A percentile compares a stretch with the other conserved stretches of the same genome.
Conservation (phyloP, 139 green algal species). For the Dunaliella primolecta region DNA sequence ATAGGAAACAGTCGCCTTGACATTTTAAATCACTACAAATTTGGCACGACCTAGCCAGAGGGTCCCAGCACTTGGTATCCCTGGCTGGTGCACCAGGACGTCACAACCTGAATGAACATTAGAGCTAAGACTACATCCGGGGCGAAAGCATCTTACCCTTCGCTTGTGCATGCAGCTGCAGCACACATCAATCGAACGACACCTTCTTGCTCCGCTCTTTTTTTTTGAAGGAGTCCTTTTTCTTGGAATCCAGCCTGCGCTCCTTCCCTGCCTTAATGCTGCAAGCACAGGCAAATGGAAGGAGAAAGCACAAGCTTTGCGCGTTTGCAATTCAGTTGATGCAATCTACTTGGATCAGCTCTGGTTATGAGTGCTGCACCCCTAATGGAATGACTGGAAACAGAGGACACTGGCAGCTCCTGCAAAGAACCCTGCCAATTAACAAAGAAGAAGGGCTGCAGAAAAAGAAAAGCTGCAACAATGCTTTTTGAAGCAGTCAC, state of each 20-base stretch:
- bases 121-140: too few relatives aligned
- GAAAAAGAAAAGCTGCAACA: too few relatives aligned
- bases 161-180: neutral
- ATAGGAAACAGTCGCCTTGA: too few relatives aligned
- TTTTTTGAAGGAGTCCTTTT: conserved; percentile 74
- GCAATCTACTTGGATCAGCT: neutral
- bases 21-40: neutral
- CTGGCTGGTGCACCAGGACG: neutral
- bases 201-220: conserved; percentile 59
- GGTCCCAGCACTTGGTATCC: neutral
- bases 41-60: neutral
- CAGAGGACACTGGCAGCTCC: neutral
- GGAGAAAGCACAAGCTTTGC: neutral
- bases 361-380: neutral
- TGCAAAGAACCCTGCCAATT: neutral
- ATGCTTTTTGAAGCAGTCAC: neutral
- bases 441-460: too few relatives aligned
- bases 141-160: neutral
- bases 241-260: conserved; percentile 71
- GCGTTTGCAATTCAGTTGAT: neutral
- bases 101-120: neutral
- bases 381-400: neutral
- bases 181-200: conserved; percentile 37
- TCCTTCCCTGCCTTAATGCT: conserved; percentile 78
- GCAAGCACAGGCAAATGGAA: neutral